Conservation (phyloP, 148 eudicot genomes). For the Gaultheria prostrata region DNA sequence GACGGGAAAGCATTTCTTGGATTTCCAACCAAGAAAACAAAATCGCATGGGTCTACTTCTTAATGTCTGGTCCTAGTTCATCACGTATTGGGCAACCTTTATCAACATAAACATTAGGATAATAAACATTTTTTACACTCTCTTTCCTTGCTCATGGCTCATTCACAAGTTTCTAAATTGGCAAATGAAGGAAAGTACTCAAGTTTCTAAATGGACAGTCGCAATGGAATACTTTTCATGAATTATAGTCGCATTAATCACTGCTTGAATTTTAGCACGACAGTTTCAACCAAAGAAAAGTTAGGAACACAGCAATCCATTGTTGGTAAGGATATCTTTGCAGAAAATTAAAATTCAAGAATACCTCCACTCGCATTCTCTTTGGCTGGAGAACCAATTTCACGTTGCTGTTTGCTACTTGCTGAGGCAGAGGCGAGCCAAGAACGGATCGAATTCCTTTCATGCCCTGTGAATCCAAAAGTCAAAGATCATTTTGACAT, state of each 20-base stretch:
- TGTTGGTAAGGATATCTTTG: not conserved
- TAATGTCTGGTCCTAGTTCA: not conserved
- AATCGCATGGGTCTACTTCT: not conserved
- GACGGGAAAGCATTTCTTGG: not conserved
- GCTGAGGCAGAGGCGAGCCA: conserved; percentile 67
- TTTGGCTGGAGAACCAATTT: conserved; percentile 24
- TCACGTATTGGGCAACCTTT: not conserved
- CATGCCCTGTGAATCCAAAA: conserved; percentile 43
- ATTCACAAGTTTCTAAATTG: not conserved
- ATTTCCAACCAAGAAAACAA: not conserved
- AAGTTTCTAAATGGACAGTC: not conserved
- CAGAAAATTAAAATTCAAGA: conserved; percentile 1
- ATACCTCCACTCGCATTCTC: conserved; percentile 44
- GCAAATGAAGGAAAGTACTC: not conserved
- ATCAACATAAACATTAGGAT: not conserved
- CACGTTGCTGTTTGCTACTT: conserved; percentile 27
- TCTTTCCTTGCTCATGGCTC: not conserved
- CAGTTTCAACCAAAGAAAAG: not conserved
- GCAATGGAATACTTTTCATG: not conserved
- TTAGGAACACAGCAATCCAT: not conserved
- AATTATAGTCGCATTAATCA: not conserved
- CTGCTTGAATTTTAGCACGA: not conserved
- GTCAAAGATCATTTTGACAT: conserved; percentile 7
- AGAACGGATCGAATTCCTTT: conserved; percentile 55
- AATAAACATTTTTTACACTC: not conserved